These are phyloP conservation scores for Botryosphaeria dothidea DNA, from an alignment of 2,329 filamentous ascomycete genomes.

Conservation along the genomic window DNA sequence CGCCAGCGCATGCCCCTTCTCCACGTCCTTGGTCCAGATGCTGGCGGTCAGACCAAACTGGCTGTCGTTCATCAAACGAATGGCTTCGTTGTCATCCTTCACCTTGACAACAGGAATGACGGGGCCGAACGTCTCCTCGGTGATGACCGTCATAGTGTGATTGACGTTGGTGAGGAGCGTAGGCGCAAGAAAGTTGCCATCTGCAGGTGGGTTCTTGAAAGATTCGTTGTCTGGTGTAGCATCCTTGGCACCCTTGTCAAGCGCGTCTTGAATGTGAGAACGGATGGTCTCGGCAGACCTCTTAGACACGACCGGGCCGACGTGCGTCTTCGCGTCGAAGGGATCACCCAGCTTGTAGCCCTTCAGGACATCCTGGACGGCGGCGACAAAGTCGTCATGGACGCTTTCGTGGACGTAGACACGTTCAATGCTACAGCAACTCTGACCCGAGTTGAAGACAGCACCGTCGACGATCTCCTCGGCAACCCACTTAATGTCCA, in stretches of 20 bases:
- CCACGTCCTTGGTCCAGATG: constrained; percentile 90
- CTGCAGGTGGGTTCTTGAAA: constrained; percentile 70
- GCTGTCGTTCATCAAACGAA: constrained; percentile 89
- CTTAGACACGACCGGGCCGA: constrained; percentile 87
- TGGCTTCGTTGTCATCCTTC: constrained; percentile 74
- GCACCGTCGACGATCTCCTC: constrained; percentile 93
- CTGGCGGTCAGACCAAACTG: constrained; percentile 94
- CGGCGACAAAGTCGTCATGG: constrained; percentile 78
- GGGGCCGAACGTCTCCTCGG: constrained; percentile 91
- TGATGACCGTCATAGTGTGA: constrained; percentile 87
- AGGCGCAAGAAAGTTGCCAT: constrained; percentile 86
- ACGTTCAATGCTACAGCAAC: constrained; percentile 89
- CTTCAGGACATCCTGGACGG: constrained; percentile 74
- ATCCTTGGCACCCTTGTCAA: constrained; percentile 81
- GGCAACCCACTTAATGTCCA: constrained; percentile 87
- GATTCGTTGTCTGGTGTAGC: constrained; percentile 79
- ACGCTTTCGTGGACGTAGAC: constrained; percentile 87
- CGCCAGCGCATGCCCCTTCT: constrained; percentile 71
- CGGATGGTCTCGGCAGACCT: constrained; percentile 74
- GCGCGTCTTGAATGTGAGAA: constrained; percentile 77
- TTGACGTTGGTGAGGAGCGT: constrained; percentile 77
- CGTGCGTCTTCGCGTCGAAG: constrained; percentile 72
- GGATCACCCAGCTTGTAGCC: constrained; percentile 89
- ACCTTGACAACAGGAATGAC: constrained; percentile 91
- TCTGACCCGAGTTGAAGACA: constrained; percentile 99